Percentiles rank a stretch among this genome's conserved stretches.
Conservation (phyloP, 1,284 basidiomycete genomes). For the Cryptococcus sp. region DNA sequence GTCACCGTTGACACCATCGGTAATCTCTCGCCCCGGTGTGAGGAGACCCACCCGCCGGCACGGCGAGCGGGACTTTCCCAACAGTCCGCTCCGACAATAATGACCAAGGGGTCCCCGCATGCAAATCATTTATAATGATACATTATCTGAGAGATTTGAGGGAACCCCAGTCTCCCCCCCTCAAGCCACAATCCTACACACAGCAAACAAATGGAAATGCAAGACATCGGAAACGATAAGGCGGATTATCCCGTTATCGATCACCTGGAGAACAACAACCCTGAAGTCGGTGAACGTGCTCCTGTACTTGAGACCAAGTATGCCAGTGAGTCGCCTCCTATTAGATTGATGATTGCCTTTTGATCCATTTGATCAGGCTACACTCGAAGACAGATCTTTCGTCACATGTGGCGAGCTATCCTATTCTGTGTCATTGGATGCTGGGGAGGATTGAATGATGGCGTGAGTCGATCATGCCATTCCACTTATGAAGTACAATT, state of each 20-base stretch:
- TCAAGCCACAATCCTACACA: background rate
- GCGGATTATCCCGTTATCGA: no score
- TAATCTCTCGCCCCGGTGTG: no score
- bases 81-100: constrained; percentile 6
- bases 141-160: no score
- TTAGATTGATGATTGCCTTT: background rate
- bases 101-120: background rate
- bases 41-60: no score
- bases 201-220: background rate
- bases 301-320: constrained; percentile 7
- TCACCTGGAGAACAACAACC: no score
- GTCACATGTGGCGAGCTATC: constrained; percentile 7
- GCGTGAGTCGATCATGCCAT: background rate
- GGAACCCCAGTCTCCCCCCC: background rate
- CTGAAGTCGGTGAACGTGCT: background rate
- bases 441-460: constrained; percentile 10
- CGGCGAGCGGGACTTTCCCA: no score
- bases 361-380: no score
- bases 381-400: background rate
- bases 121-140: no score
- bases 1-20: no score
- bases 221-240: background rate
- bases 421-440: constrained; percentile 7
- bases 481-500: background rate
- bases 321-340: constrained; percentile 1